Conservation (phyloP, 768 basidiomycete genomes). For the Russula abietina region DNA sequence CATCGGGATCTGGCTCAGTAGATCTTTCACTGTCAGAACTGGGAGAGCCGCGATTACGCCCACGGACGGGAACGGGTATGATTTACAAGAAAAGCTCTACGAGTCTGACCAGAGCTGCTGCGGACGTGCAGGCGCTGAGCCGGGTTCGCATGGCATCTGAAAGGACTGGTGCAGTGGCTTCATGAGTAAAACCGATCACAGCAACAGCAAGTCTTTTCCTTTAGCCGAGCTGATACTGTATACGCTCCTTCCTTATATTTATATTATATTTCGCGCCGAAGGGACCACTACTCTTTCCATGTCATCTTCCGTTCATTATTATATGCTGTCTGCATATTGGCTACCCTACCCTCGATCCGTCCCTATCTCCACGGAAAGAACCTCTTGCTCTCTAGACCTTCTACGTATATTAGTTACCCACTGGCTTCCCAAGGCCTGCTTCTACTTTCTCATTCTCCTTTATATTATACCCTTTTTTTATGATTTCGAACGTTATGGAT, state of each 20-base stretch:
- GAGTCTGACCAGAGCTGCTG: conserved; percentile 17
- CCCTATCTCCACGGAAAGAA: not conserved
- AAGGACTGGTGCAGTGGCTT: not conserved
- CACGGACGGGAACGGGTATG: conserved; percentile 26
- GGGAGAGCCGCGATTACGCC: conserved; percentile 17
- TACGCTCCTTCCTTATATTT: conserved; percentile 3
- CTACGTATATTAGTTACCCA: not conserved
- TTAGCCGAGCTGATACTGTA: conserved; percentile 3
- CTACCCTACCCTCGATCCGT: conserved; percentile 1
- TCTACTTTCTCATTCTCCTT: not conserved
- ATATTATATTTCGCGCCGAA: not conserved
- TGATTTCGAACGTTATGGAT: conserved; percentile 14
- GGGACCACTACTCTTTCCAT: conserved; percentile 2
- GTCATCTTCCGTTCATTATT: conserved; percentile 13
- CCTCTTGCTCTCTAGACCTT: not conserved
- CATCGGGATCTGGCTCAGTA: conserved; percentile 12
- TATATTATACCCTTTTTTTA: conserved; percentile 14
- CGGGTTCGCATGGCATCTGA: conserved; percentile 20
- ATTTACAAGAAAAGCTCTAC: conserved; percentile 23
- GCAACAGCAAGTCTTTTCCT: not conserved
- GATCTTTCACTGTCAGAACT: not conserved
- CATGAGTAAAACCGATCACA: not conserved
- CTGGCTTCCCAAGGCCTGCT: conserved; percentile 4
- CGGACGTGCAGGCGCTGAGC: conserved; percentile 22
- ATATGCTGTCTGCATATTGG: conserved; percentile 19